Percentiles rank a stretch among this genome's conserved stretches.
phyloP scores from a whole-genome alignment of 2,329 filamentous ascomycete species.

The Trichophyton schoenleinii region DNA sequence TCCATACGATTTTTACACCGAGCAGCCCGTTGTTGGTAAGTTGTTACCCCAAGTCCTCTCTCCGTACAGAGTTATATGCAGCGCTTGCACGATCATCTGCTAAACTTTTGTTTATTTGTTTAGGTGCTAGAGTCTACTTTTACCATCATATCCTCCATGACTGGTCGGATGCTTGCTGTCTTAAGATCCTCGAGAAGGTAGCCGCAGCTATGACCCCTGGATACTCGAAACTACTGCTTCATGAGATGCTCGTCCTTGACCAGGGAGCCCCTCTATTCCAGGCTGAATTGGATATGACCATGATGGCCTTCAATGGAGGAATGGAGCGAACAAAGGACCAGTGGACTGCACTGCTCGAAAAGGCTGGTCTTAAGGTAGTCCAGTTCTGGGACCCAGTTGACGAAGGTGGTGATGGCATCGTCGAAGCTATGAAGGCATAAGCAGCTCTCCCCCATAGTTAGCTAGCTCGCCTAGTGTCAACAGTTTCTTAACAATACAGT shows the following conservation, averaged over 20 bases:
- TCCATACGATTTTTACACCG: slow-evolving; percentile 36
- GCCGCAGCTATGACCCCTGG: slow-evolving; percentile 18
- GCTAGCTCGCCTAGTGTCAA: no score
- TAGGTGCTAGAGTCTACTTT: slow-evolving; percentile 28
- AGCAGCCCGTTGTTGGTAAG: slow-evolving; percentile 36
- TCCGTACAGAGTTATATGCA: neutral
- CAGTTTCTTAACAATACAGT: no score
- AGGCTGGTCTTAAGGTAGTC: slow-evolving; percentile 24
- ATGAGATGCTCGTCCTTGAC: slow-evolving; percentile 30
- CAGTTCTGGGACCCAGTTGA: slow-evolving; percentile 17
- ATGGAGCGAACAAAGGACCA: slow-evolving; percentile 27
- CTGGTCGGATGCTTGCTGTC: slow-evolving; percentile 23
- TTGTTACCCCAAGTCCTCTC: neutral
- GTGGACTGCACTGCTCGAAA: slow-evolving; percentile 22
- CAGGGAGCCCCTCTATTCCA: slow-evolving; percentile 17
- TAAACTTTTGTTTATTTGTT: slow-evolving; percentile 1
- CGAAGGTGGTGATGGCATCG: slow-evolving; percentile 8
- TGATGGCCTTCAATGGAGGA: slow-evolving; percentile 26
- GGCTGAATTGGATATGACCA: slow-evolving; percentile 26
- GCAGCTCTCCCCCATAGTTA: no score
- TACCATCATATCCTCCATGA: slow-evolving; percentile 28
- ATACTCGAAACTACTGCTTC: slow-evolving; percentile 31
- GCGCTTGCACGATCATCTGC: neutral
- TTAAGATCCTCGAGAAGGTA: slow-evolving; percentile 22
- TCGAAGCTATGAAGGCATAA: slow-evolving; percentile 5